phyloP scores from a whole-genome alignment of 108 stramenopile species.

The Hondaea fermentalgiana region DNA sequence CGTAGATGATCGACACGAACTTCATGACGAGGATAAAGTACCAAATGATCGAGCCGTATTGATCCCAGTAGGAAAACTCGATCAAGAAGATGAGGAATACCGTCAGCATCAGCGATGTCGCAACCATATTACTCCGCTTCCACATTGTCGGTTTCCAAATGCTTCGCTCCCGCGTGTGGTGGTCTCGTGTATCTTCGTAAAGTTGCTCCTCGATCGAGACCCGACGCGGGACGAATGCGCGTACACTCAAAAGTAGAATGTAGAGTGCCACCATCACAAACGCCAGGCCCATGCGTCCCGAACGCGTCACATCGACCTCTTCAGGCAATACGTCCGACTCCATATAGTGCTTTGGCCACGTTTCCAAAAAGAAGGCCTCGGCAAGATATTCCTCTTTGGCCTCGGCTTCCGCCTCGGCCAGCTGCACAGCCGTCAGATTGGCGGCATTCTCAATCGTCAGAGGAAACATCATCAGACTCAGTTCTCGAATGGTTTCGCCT shows the following conservation, averaged over 20 bases:
- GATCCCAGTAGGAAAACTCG: slow-evolving; percentile 66
- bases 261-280: slow-evolving; percentile 55
- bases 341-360: slow-evolving; percentile 47
- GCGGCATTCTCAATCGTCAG: not conserved
- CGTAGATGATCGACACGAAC: slow-evolving; percentile 51
- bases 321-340: slow-evolving; percentile 48
- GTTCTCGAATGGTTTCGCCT: not conserved
- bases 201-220: slow-evolving; percentile 35
- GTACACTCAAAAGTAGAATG: slow-evolving; percentile 39
- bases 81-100: slow-evolving; percentile 56
- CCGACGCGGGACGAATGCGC: slow-evolving; percentile 57
- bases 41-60: slow-evolving; percentile 66
- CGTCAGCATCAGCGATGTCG: slow-evolving; percentile 53
- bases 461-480: not conserved
- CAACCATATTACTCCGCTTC: slow-evolving; percentile 60
- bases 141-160: slow-evolving; percentile 40
- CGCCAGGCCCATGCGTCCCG: slow-evolving; percentile 62
- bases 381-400: not conserved
- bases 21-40: slow-evolving; percentile 63
- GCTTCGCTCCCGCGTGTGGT: slow-evolving; percentile 19
- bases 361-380: slow-evolving; percentile 1
- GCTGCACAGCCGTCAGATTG: not conserved
- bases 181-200: slow-evolving; percentile 42
- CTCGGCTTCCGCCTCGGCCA: not conserved
- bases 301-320: slow-evolving; percentile 35